phyloP scores from a whole-genome alignment of 345 rosid genomes.

The Populus simonii region DNA sequence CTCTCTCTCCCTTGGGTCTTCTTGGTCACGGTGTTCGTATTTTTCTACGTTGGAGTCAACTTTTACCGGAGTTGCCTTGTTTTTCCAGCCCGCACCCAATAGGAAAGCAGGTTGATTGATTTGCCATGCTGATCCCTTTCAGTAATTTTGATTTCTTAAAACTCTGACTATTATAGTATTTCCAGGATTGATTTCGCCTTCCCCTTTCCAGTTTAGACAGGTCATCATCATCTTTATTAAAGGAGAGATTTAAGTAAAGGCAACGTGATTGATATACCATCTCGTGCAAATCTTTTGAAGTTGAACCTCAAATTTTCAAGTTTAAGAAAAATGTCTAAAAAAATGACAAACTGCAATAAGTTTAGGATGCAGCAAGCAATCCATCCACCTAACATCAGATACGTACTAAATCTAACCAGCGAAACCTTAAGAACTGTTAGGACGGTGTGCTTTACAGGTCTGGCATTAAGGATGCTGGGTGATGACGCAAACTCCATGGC shows the following conservation, averaged over 20 bases:
- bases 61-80: neutral
- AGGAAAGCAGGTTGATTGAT: neutral
- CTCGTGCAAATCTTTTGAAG: neutral
- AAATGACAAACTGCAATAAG: neutral
- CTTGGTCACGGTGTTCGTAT: neutral
- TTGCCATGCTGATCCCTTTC: neutral
- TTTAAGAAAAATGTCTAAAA: neutral
- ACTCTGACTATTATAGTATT: too few species aligned
- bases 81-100: neutral
- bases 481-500: neutral
- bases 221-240: too few species aligned
- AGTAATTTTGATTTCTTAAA: neutral
- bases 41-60: neutral
- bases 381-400: too few species aligned
- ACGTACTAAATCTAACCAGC: neutral
- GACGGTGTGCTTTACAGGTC: slow-evolving; percentile 16
- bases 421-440: neutral
- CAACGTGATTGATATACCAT: too few species aligned
- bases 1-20: neutral
- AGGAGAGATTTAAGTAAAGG: too few species aligned
- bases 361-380: neutral
- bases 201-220: too few species aligned
- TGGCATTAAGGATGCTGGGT: slow-evolving; percentile 15
- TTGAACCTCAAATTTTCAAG: neutral
- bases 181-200: too few species aligned